Evolutionary conservation across 2,329 filamentous ascomycete species (phyloP).

Genomic region (Monosporascus sp.): DNA sequence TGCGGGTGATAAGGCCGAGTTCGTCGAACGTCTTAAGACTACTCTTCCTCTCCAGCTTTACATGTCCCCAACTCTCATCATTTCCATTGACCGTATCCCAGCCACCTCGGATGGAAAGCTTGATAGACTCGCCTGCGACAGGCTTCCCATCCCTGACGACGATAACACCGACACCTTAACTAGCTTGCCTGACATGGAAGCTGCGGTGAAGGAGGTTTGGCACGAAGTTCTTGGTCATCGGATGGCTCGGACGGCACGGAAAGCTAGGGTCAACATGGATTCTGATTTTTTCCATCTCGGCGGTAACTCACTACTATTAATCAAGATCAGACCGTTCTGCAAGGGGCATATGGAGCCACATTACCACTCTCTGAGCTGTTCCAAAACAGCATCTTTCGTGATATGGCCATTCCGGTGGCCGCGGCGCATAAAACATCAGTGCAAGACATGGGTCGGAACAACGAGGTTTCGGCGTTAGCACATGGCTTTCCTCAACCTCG

Average conservation of each 20-base stretch:
- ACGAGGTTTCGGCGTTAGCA: conserved; percentile 22
- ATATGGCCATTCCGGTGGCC: no score
- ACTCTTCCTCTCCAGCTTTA: conserved; percentile 25
- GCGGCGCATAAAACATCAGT: not conserved
- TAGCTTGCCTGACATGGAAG: conserved; percentile 1
- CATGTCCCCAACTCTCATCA: conserved; percentile 27
- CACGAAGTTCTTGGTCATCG: conserved; percentile 13
- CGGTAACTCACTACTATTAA: conserved; percentile 36
- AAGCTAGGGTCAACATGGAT: conserved; percentile 1
- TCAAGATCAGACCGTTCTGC: conserved; percentile 30
- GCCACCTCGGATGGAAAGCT: conserved; percentile 26
- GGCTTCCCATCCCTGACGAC: conserved; percentile 16
- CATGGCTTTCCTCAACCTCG: not conserved
- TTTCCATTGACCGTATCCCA: conserved; percentile 25
- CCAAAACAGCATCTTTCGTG: conserved; percentile 28
- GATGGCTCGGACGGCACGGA: conserved; percentile 10
- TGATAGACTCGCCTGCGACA: conserved; percentile 23
- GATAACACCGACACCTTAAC: not conserved
- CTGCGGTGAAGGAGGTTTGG: conserved; percentile 8
- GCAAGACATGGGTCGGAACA: conserved; percentile 29
- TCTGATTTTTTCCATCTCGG: conserved; percentile 38
- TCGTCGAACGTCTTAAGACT: conserved; percentile 7
- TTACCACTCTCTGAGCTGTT: conserved; percentile 33
- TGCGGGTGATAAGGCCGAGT: conserved; percentile 2
- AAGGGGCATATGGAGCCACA: conserved; percentile 21